A percentile compares a stretch with the other conserved stretches of the same genome.
Conservation (phyloP, 306 rosid genomes). For the Pachyrhizus erosus region DNA sequence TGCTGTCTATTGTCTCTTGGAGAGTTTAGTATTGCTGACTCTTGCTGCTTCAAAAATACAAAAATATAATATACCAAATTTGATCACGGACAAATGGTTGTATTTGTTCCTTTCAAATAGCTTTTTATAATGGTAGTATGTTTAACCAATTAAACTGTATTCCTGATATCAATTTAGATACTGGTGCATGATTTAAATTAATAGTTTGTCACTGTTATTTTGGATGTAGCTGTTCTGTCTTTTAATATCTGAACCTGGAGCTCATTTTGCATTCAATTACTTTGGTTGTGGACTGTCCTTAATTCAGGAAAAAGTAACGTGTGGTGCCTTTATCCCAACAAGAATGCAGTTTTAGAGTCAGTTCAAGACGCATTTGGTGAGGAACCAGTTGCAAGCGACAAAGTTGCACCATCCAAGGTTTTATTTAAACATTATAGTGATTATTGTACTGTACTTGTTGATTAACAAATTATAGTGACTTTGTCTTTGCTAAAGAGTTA, state of each 20-base stretch:
- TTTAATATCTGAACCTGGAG: conserved; percentile 11
- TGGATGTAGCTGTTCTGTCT: conserved; percentile 16
- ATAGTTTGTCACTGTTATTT: conserved; percentile 15
- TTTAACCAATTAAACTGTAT: conserved; percentile 39
- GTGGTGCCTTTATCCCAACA: conserved; percentile 97
- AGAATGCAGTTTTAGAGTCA: conserved; percentile 57
- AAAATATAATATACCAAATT: neutral
- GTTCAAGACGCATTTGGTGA: conserved; percentile 74
- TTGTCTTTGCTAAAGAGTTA: neutral
- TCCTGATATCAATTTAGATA: conserved; percentile 5
- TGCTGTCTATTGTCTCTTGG: conserved; percentile 18
- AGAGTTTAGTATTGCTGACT: neutral
- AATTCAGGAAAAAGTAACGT: conserved; percentile 73
- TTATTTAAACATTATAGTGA: neutral
- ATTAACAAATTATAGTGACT: conserved; percentile 2
- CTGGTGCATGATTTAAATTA: neutral
- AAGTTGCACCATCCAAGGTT: conserved; percentile 53
- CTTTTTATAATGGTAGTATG: conserved; percentile 5
- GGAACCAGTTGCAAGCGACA: conserved; percentile 50
- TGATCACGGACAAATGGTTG: neutral
- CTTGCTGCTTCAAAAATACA: neutral
- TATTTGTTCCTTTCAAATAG: conserved; percentile 5
- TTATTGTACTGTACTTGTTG: conserved; percentile 18
- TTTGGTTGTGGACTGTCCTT: conserved; percentile 28
- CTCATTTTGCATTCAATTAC: conserved; percentile 20